A percentile compares a stretch with the other conserved stretches of the same genome.
These are phyloP conservation scores for Secale cereale DNA, from an alignment of 176 grass and related monocot genomes.

Conservation along the genomic window DNA sequence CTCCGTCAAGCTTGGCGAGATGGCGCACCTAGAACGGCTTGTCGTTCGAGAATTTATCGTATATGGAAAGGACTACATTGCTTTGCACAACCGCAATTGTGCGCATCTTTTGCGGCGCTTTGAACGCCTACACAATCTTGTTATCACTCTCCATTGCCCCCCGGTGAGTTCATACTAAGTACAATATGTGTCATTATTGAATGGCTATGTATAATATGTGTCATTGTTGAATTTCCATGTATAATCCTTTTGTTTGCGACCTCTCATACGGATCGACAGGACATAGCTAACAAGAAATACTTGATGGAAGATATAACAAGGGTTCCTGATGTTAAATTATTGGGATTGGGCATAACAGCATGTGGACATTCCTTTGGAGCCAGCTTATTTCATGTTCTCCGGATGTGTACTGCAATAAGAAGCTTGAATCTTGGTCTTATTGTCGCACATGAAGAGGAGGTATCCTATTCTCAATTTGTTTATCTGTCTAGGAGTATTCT, in stretches of 20 bases:
- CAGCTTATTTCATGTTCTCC: constrained; percentile 4
- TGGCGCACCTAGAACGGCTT: background rate
- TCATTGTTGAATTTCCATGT: background rate
- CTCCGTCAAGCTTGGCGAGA: background rate
- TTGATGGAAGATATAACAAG: constrained; percentile 22
- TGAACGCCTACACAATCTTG: background rate
- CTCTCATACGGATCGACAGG: background rate
- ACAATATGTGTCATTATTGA: background rate
- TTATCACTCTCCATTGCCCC: background rate
- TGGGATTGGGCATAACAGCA: background rate
- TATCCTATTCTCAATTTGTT: background rate
- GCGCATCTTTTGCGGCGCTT: background rate
- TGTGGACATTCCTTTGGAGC: background rate
- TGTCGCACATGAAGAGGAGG: background rate
- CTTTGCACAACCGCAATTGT: background rate
- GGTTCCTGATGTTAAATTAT: background rate
- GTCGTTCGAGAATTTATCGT: background rate
- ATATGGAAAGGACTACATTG: background rate
- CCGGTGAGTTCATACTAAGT: too few species aligned
- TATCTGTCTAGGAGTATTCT: background rate
- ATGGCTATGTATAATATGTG: too few species aligned
- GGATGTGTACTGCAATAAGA: constrained; percentile 12
- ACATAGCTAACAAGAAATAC: background rate
- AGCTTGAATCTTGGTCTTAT: background rate
- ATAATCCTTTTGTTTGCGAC: background rate